Evolutionary conservation across 176 grass and related monocot genomes (phyloP).

Genomic region (Paspalum notatum): DNA sequence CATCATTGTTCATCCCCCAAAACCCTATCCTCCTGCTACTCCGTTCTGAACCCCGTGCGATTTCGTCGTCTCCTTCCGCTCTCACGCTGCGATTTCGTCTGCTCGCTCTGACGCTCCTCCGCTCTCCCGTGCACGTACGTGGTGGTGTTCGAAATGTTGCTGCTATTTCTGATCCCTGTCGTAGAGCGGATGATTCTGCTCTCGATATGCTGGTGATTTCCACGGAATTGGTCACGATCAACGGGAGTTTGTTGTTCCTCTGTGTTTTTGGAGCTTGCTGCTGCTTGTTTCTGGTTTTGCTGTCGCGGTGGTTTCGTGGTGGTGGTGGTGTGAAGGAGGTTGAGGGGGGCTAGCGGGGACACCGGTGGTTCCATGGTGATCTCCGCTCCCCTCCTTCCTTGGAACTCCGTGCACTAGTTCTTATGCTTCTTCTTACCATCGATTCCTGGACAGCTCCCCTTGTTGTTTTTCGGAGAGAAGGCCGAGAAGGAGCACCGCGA

Average conservation of each 20-base stretch:
- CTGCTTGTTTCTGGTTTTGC: background rate
- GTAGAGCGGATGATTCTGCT: background rate
- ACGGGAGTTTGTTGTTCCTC: background rate
- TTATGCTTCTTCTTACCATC: background rate
- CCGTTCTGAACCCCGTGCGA: background rate
- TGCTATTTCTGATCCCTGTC: background rate
- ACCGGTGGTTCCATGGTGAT: conserved; percentile 17
- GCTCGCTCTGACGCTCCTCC: too few relatives aligned
- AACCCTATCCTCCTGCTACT: background rate
- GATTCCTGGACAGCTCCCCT: background rate
- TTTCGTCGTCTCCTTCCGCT: background rate
- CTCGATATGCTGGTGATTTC: background rate
- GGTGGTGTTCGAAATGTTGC: background rate
- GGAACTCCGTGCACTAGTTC: background rate
- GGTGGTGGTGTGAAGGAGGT: conserved; percentile 2
- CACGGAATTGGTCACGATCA: background rate
- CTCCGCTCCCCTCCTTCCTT: conserved; percentile 8
- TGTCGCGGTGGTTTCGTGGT: background rate
- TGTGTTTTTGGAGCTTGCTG: background rate
- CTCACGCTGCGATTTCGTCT: background rate
- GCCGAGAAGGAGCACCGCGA: background rate
- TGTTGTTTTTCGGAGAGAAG: background rate
- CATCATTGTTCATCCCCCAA: background rate
- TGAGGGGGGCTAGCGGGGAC: conserved; percentile 9
- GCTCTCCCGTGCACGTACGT: background rate